phyloP scores from a whole-genome alignment of 306 rosid species.

The Quercus wislizeni region DNA sequence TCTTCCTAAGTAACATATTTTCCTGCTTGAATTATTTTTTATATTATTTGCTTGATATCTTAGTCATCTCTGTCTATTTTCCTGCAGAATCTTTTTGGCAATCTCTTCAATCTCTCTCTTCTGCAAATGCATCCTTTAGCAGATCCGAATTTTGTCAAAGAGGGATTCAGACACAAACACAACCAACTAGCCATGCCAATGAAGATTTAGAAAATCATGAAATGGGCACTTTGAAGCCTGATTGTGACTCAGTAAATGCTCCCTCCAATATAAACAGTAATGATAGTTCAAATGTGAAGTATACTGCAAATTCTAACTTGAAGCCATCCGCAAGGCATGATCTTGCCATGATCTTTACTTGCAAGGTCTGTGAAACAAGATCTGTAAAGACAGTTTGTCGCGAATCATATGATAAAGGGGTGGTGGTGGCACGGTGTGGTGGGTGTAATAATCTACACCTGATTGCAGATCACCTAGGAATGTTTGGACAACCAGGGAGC shows the following conservation, averaged over 20 bases:
- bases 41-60: slow-evolving; percentile 1
- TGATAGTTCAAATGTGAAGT: slow-evolving; percentile 27
- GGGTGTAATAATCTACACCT: slow-evolving; percentile 85
- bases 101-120: slow-evolving; percentile 26
- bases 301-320: slow-evolving; percentile 50
- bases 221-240: slow-evolving; percentile 17
- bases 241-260: slow-evolving; percentile 14
- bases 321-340: slow-evolving; percentile 86
- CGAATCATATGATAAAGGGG: slow-evolving; percentile 81
- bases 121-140: slow-evolving; percentile 30
- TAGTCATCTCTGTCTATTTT: background rate
- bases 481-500: slow-evolving; percentile 80
- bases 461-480: slow-evolving; percentile 82
- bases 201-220: slow-evolving; percentile 41
- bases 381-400: slow-evolving; percentile 73
- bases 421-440: slow-evolving; percentile 78
- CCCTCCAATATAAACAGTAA: slow-evolving; percentile 20
- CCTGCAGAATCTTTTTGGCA: slow-evolving; percentile 48
- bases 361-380: slow-evolving; percentile 92
- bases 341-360: slow-evolving; percentile 87
- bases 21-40: background rate
- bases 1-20: background rate
- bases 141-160: slow-evolving; percentile 36
- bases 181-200: slow-evolving; percentile 28
- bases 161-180: slow-evolving; percentile 32